Percentiles rank a stretch among this genome's conserved stretches.
Conservation (phyloP, 148 eudicot species). For the Mesembryanthemum crystallinum region DNA sequence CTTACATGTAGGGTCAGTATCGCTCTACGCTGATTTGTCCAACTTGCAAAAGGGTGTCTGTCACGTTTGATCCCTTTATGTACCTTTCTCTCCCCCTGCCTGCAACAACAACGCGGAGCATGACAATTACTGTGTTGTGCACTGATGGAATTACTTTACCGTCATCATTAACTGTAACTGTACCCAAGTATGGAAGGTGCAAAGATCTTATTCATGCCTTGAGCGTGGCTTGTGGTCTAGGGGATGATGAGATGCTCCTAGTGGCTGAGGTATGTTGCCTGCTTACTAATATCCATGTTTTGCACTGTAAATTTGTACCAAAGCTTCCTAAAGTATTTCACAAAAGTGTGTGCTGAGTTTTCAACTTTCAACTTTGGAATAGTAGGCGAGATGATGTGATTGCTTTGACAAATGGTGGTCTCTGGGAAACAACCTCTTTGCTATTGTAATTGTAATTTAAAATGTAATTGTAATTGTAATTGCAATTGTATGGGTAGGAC, state of each 20-base stretch:
- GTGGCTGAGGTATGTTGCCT: slow-evolving; percentile 69
- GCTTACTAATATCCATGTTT: not conserved
- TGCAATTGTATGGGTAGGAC: not conserved
- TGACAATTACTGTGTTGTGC: slow-evolving; percentile 81
- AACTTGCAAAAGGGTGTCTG: slow-evolving; percentile 72
- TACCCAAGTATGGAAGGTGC: slow-evolving; percentile 57
- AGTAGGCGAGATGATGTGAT: too few relatives aligned
- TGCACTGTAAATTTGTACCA: too few relatives aligned
- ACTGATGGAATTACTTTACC: slow-evolving; percentile 83
- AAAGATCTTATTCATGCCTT: slow-evolving; percentile 77
- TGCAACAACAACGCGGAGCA: slow-evolving; percentile 68
- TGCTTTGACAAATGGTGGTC: not conserved
- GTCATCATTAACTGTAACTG: slow-evolving; percentile 58
- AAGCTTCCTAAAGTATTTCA: too few relatives aligned
- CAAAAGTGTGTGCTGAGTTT: too few relatives aligned
- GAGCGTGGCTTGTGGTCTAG: slow-evolving; percentile 47
- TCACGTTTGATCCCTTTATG: slow-evolving; percentile 99
- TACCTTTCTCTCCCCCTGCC: slow-evolving; percentile 96
- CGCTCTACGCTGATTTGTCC: slow-evolving; percentile 95
- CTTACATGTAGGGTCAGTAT: slow-evolving; percentile 95
- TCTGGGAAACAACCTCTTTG: not conserved
- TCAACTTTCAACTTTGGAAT: too few relatives aligned
- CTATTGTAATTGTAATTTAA: too few relatives aligned
- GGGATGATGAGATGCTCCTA: slow-evolving; percentile 55
- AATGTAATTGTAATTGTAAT: too few relatives aligned